phyloP scores from a whole-genome alignment of 2,329 filamentous ascomycete genomes.

The Lanzia echinophila region DNA sequence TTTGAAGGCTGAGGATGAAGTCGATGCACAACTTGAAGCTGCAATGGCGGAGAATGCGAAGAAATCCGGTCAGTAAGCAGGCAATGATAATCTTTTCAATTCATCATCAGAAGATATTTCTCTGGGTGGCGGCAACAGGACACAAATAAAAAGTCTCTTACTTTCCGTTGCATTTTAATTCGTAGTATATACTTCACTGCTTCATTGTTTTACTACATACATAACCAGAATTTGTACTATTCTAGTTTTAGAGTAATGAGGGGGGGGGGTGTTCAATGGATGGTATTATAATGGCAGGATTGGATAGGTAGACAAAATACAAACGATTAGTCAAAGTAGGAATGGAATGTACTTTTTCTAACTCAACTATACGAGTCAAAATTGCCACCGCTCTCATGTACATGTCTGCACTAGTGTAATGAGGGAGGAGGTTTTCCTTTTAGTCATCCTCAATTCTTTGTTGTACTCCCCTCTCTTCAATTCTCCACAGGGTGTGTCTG shows the following conservation, averaged over 20 bases:
- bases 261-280: neutral
- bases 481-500: too few relatives aligned
- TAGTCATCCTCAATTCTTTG: too few relatives aligned
- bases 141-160: neutral
- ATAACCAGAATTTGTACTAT: slow-evolving; percentile 4
- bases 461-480: too few relatives aligned
- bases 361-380: too few relatives aligned
- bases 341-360: too few relatives aligned
- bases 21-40: slow-evolving; percentile 28
- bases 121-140: neutral
- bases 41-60: slow-evolving; percentile 29
- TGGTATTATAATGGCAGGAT: slow-evolving; percentile 1
- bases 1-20: slow-evolving; percentile 15
- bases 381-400: neutral
- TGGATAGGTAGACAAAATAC: slow-evolving; percentile 9
- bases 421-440: too few relatives aligned
- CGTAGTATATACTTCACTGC: neutral
- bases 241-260: slow-evolving; percentile 6
- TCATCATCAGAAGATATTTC: neutral
- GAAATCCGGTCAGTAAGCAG: slow-evolving; percentile 24
- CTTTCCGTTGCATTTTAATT: neutral
- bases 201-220: neutral
- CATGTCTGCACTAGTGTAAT: too few relatives aligned
- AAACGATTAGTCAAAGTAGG: neutral
- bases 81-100: neutral